phyloP scores from a whole-genome alignment of 192 early-diverging fungal species.

The Anaeromyces robustus region DNA sequence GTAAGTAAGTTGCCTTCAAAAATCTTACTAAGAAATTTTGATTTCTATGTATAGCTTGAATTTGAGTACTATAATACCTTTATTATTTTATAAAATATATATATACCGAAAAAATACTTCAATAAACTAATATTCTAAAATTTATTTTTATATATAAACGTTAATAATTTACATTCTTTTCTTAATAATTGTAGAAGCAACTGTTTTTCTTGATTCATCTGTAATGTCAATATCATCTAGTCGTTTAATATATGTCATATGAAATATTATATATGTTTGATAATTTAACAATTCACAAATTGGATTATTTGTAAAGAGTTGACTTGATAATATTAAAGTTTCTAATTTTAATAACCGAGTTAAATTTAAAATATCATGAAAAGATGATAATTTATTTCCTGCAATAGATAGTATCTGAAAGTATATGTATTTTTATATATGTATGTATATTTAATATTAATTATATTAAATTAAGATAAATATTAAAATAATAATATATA shows the following conservation, averaged over 20 bases:
- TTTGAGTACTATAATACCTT: constrained; percentile 49
- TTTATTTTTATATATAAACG: too few species aligned
- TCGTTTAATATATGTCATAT: constrained; percentile 22
- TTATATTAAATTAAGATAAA: constrained; percentile 22
- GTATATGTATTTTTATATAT: constrained; percentile 7
- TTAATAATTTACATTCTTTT: constrained; percentile 31
- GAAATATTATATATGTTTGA: constrained; percentile 44
- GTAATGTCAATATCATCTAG: constrained; percentile 41
- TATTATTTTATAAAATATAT: background rate
- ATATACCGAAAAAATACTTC: too few species aligned
- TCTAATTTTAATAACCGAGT: constrained; percentile 21
- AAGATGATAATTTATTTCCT: constrained; percentile 36
- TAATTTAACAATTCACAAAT: constrained; percentile 39
- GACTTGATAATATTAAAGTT: constrained; percentile 26
- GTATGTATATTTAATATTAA: constrained; percentile 5
- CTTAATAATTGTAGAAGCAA: constrained; percentile 37
- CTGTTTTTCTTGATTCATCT: constrained; percentile 31
- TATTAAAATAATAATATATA: constrained; percentile 26
- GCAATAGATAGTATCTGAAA: constrained; percentile 25
- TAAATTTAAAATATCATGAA: constrained; percentile 35
- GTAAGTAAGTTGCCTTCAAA: constrained; percentile 4
- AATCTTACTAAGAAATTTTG: constrained; percentile 30
- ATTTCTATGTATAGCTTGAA: constrained; percentile 38
- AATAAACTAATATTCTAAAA: too few species aligned
- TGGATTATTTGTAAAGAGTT: constrained; percentile 39